Evolutionary conservation across 257 asterid species (phyloP), one percentile per base, ranked within the genome.

Genomic region (Scutellaria barbata): DNA sequence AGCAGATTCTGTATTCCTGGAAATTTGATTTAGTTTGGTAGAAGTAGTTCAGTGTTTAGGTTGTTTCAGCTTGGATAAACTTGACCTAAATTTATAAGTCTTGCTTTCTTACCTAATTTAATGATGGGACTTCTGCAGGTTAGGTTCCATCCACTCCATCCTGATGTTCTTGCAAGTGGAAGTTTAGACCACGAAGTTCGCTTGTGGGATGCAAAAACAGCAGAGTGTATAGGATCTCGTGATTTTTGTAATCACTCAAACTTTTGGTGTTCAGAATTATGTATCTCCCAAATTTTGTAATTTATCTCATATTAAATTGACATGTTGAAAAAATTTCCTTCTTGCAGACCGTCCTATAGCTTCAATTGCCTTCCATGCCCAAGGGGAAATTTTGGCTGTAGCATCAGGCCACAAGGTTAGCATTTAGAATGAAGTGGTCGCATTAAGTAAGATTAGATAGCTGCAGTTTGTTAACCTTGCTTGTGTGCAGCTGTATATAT

Each of bases 381-480:
- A 85, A 75, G 99, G 99, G 64, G 98, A 94, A 71, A 79, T 91
- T 74, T 80, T 94, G 72, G 99, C 99, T 68, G 99, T 94, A 60
- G 99, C 99, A 63, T 91, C 99, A 65, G 99, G 99, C 72, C 99
- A 88, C 81, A 94, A 94, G 98, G 99, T 94, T 63, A 79, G 84
- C 69, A 72, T 72, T 79, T 82, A 54, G 48, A 70, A 47, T 63
- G 5, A 40, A 63, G 30, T 58, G 69, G 71, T 30, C 43, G 40
- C 48, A 35, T 65, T 73, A 65, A 55, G 55, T 73, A 13, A 66
- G 52, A 58, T 72, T 72, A 51, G 58, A 33, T 63, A n/a, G 40
- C 41, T 77, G 57, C 42, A 61, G 50, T 74, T 63, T 68, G 41
- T 77, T 64, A 69, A 79, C 80, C 63, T 77, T 72, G 73, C 79